Evolutionary conservation across 805 yeast genomes (phyloP), one percentile per base, ranked within the genome.

Genomic region (Cyberlindnera maclurae): DNA sequence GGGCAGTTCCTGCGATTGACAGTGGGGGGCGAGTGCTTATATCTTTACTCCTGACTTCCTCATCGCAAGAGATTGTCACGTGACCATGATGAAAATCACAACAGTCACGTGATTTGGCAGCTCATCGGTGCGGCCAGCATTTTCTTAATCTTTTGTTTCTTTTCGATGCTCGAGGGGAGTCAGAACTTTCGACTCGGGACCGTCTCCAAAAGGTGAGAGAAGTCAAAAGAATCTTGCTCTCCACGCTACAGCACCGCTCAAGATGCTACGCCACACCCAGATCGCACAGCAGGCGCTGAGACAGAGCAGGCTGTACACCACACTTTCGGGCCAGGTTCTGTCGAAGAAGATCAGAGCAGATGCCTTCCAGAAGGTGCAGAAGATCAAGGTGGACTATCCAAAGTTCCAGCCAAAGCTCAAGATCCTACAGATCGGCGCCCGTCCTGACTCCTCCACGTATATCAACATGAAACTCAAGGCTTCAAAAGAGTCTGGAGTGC

Each of bases 401-500:
- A 66, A 65, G 34, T 82, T 83, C 60, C 64, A 67, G 46, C 93
- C 95, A 24, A 70, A 67, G 31, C 65, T 84, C 54, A 67, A 78
- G 44, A 83, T 84, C 47, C 67, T 84, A 46, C 95, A 84, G 63
- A 82, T 84, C 16, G 95, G 94, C 40, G 64, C 66, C 18, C 70
- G 90, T 59, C 82, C 81, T 16, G 95, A 84, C 54, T 82, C 93
- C 11, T 67, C 82, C n/a, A 81, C 87, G 3, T 84, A 84, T 59
- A 89, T 84, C 34, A 73, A 77, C 47, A 82, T 82, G 87, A 84
- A 84, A 60, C 62, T 80, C 43, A 81, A 78, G 58, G 90, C 93
- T 10, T 84, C 90, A 22, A 66, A 69, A 40, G 85, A 79, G 47
- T 79, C 88, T 29, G 76, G 79, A 39, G 73, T 84, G 41, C 64